Evolutionary conservation across 2,329 filamentous ascomycete species (phyloP).

Genomic region (Bisporella sp.): DNA sequence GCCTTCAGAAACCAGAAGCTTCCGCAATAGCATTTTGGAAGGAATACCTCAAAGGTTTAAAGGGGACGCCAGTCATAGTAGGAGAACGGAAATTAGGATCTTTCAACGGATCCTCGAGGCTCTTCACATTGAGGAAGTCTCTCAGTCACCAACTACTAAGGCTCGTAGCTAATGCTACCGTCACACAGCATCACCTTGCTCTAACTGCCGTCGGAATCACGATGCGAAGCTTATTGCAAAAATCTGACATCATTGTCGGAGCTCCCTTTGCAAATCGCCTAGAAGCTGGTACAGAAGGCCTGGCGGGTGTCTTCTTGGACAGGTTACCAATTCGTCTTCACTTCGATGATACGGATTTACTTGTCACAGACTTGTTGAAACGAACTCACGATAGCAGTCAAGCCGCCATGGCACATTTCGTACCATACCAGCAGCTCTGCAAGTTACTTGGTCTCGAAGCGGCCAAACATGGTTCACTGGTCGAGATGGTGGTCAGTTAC

Average conservation of each 20-base stretch:
- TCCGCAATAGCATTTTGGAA: no score
- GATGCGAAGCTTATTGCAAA: neutral
- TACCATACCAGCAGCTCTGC: constrained; percentile 27
- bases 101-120: neutral
- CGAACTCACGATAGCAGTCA: constrained; percentile 17
- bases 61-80: no score
- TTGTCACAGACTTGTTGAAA: neutral
- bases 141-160: neutral
- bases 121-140: neutral
- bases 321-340: constrained; percentile 2
- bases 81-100: no score
- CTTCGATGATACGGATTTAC: neutral
- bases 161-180: neutral
- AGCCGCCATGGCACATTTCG: constrained; percentile 22
- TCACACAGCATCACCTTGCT: constrained; percentile 6
- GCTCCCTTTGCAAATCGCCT: constrained; percentile 24
- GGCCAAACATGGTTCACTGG: constrained; percentile 15
- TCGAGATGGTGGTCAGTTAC: constrained; percentile 21
- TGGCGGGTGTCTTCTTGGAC: constrained; percentile 2
- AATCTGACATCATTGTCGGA: constrained; percentile 22
- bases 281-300: constrained; percentile 19
- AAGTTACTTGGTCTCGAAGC: constrained; percentile 11
- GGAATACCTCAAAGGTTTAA: no score
- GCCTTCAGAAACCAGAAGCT: no score
- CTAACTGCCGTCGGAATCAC: constrained; percentile 7